Evolutionary conservation across 768 basidiomycete genomes (phyloP).

Genomic region (Lentinula edodes): DNA sequence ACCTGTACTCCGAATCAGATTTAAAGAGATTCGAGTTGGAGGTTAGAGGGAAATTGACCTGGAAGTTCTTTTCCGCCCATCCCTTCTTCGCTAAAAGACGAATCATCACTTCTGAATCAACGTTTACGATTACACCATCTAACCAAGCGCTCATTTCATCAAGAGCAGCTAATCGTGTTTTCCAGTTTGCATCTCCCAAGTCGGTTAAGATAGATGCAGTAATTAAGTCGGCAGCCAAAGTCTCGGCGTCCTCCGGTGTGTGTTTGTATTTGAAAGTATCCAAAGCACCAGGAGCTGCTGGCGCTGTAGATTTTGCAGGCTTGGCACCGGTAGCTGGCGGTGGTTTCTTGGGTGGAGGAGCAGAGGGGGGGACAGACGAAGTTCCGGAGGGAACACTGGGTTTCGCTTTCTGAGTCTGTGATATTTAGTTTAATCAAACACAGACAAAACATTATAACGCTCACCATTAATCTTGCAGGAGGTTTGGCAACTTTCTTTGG

Average conservation of each 20-base stretch:
- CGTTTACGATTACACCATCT: slow-evolving; percentile 52
- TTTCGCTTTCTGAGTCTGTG: slow-evolving; percentile 47
- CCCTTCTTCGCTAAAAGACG: slow-evolving; percentile 88
- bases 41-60: slow-evolving; percentile 42
- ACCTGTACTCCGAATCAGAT: slow-evolving; percentile 46
- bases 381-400: slow-evolving; percentile 19
- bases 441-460: not conserved
- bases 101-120: slow-evolving; percentile 87
- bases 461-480: slow-evolving; percentile 14
- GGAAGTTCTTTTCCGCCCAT: slow-evolving; percentile 99
- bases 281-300: slow-evolving; percentile 47
- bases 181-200: slow-evolving; percentile 90
- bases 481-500: slow-evolving; percentile 38
- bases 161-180: slow-evolving; percentile 77
- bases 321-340: slow-evolving; percentile 31
- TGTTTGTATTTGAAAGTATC: slow-evolving; percentile 92
- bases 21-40: not conserved
- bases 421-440: not conserved
- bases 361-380: slow-evolving; percentile 24
- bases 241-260: slow-evolving; percentile 88
- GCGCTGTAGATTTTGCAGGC: slow-evolving; percentile 40
- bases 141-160: slow-evolving; percentile 87
- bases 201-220: slow-evolving; percentile 66
- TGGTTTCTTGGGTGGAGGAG: slow-evolving; percentile 38
- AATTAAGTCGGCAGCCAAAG: slow-evolving; percentile 63